Conservation (phyloP, 2,329 filamentous ascomycete species). For the Ophiocordyceps australis region DNA sequence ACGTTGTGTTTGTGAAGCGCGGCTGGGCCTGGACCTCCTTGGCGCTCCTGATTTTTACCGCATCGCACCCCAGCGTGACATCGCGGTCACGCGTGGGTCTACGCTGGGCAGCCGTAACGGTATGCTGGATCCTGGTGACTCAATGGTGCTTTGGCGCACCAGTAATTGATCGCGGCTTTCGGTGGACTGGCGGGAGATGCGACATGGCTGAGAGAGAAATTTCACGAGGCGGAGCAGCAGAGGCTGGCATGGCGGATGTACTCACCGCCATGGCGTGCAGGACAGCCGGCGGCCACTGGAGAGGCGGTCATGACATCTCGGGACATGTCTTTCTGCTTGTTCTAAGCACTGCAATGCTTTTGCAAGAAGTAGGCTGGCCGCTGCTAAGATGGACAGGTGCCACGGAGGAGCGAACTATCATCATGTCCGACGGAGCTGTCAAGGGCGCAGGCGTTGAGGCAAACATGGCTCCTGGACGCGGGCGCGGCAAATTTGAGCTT, state of each 20-base stretch:
- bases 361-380: slow-evolving; percentile 58
- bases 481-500: slow-evolving; percentile 12
- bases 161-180: slow-evolving; percentile 77
- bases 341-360: slow-evolving; percentile 61
- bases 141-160: slow-evolving; percentile 94
- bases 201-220: slow-evolving; percentile 38
- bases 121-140: slow-evolving; percentile 70
- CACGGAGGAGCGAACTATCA: slow-evolving; percentile 41
- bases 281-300: slow-evolving; percentile 66
- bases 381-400: slow-evolving; percentile 21
- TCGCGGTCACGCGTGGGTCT: slow-evolving; percentile 35
- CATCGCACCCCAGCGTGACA: slow-evolving; percentile 41
- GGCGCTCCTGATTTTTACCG: slow-evolving; percentile 52
- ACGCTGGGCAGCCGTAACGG: slow-evolving; percentile 56
- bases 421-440: slow-evolving; percentile 47
- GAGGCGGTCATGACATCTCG: slow-evolving; percentile 88
- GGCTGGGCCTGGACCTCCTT: slow-evolving; percentile 84
- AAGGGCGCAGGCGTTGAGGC: slow-evolving; percentile 36
- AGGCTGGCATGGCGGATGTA: slow-evolving; percentile 27
- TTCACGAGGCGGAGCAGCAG: slow-evolving; percentile 26
- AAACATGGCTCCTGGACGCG: slow-evolving; percentile 7
- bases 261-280: slow-evolving; percentile 70
- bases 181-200: slow-evolving; percentile 76
- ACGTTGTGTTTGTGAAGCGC: slow-evolving; percentile 82
- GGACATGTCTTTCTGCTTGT: slow-evolving; percentile 91